Percentiles rank a stretch among this genome's conserved stretches.
Conservation (phyloP, 2,329 filamentous ascomycete species). For the Venturia asperata region DNA sequence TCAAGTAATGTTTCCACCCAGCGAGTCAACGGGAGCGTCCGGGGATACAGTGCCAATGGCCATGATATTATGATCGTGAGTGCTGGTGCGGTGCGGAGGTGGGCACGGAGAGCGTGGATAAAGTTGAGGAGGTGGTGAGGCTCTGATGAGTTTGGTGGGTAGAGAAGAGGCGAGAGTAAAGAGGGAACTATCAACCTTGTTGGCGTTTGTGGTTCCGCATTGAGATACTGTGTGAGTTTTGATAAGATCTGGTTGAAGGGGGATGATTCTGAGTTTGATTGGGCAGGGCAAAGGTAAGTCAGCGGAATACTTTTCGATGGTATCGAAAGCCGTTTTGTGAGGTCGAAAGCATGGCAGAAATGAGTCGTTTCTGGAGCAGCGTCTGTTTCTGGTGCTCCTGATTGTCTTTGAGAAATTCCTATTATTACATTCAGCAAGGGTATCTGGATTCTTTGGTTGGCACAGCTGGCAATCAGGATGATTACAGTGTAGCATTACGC, state of each 20-base stretch:
- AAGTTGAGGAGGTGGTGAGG: constrained; percentile 73
- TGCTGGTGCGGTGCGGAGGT: constrained; percentile 60
- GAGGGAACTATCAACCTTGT: constrained; percentile 79
- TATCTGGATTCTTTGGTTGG: neutral
- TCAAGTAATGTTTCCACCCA: constrained; percentile 84
- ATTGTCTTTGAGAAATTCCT: neutral
- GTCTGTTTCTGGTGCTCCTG: neutral
- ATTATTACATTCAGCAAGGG: neutral
- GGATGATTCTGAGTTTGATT: constrained; percentile 24
- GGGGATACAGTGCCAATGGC: constrained; percentile 71
- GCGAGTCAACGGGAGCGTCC: constrained; percentile 65
- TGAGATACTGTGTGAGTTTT: constrained; percentile 49
- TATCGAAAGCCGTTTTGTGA: constrained; percentile 43
- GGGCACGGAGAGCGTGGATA: constrained; percentile 65
- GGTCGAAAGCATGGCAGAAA: constrained; percentile 48
- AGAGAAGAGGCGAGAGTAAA: constrained; percentile 78
- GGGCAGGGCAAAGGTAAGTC: constrained; percentile 39
- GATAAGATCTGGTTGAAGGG: constrained; percentile 57
- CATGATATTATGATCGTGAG: constrained; percentile 69
- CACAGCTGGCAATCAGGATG: neutral
- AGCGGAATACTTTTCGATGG: constrained; percentile 33
- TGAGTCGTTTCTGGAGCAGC: constrained; percentile 25
- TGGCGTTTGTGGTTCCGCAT: constrained; percentile 40
- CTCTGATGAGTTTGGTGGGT: constrained; percentile 60
- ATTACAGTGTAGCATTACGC: neutral